phyloP scores from a whole-genome alignment of 192 early-diverging fungal species.

The Umbelopsis sp. region DNA sequence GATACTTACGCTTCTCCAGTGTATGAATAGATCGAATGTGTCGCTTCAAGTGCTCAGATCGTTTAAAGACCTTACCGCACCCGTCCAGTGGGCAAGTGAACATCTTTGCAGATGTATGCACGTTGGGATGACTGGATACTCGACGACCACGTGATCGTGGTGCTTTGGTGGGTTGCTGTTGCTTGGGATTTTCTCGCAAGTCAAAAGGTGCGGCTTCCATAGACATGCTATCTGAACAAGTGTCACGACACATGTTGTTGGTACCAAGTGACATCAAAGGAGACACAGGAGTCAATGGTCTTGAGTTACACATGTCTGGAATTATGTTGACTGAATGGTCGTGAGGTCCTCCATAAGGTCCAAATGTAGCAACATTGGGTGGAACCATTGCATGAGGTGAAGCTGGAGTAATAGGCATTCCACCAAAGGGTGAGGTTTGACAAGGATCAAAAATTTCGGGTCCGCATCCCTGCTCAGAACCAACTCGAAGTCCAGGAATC shows the following conservation, averaged over 20 bases:
- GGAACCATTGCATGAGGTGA: conserved; percentile 22
- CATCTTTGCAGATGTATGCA: conserved; percentile 47
- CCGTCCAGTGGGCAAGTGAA: conserved; percentile 56
- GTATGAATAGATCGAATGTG: conserved; percentile 65
- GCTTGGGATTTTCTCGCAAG: conserved; percentile 15
- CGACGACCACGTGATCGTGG: conserved; percentile 54
- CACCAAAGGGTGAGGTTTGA: conserved; percentile 6
- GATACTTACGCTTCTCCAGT: conserved; percentile 59
- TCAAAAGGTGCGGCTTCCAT: not conserved
- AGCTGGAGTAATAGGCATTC: conserved; percentile 18
- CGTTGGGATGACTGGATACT: conserved; percentile 53
- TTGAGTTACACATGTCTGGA: conserved; percentile 21
- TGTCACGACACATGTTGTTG: conserved; percentile 2
- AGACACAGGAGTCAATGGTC: conserved; percentile 21
- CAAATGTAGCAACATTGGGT: not conserved
- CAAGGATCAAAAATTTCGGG: conserved; percentile 10
- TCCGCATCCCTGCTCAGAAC: not conserved
- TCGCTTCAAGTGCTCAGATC: conserved; percentile 62
- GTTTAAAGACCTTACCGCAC: conserved; percentile 62
- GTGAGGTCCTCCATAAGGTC: not conserved
- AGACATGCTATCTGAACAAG: not conserved
- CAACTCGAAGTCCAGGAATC: conserved; percentile 16
- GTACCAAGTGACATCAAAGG: conserved; percentile 13
- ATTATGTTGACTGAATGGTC: conserved; percentile 11
- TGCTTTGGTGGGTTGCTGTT: conserved; percentile 30